Evolutionary conservation across 2,329 filamentous ascomycete genomes (phyloP), one percentile per base, ranked within the genome.

Genomic region (Hypoxylon sp.): DNA sequence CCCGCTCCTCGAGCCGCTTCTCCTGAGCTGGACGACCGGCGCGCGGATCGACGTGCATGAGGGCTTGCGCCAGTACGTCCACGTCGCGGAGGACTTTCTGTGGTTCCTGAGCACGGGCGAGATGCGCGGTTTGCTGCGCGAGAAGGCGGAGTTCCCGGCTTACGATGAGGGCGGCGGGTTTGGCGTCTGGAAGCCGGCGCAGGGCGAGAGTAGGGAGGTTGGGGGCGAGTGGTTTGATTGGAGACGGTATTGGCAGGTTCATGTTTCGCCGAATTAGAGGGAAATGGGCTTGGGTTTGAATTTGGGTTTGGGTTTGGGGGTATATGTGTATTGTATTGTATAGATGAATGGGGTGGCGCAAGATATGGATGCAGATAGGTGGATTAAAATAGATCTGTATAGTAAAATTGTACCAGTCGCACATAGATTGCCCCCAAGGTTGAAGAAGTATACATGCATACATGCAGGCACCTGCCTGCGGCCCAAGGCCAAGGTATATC

Each of bases 1-100:
- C 11, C 84, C 85, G 0, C 72, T 88, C 2, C 76, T 89, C 5
- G 79, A 87, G 53, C 85, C 85, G 0, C 69, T 78, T 40, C 70
- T 88, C 19, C 73, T 88, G 32, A 77, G 79, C 47, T 80, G 81
- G 72, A 81, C 82, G 0, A 87, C 84, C 0, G 82, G 83, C 0
- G 80, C 84, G 0, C 79, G 74, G 1, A 76, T 86, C n/a, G 71
- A 83, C 44, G 79, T 79, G 1, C 73, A 73, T 31, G 75, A 82
- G 48, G 84, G 81, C 0, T 65, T 88, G 30, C 66, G 71, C 20
- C 78, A 86, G 67, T 88, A 88, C 59, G 82, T 87, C 19, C 73
- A 80, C 32, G 71, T 83, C 1, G 78, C 83, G 0, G 68, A 78
- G 35, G 79, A 82, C 31, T 88, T 88, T 54, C 63, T 87, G 51